phyloP scores from a whole-genome alignment of 1,139 yeast species.

The Yamadazyma songkhlaensis region DNA sequence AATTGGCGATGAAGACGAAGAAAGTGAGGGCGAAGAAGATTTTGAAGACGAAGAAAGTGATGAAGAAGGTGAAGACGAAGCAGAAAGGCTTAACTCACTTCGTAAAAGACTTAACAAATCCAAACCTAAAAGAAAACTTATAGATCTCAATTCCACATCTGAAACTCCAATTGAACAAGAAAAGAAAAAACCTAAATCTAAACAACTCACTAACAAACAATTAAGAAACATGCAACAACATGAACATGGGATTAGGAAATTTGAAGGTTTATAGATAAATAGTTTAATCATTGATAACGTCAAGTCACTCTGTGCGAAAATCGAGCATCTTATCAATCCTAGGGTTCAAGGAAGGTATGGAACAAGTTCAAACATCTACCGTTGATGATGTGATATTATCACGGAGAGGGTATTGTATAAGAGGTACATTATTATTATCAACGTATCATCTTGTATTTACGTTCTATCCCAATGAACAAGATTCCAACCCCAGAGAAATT shows the following conservation, averaged over 20 bases:
- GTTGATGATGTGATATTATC: constrained; percentile 68
- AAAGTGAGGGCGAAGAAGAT: constrained; percentile 14
- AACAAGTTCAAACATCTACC: constrained; percentile 26
- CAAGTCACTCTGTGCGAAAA: neutral
- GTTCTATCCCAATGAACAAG: constrained; percentile 26
- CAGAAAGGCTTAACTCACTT: neutral
- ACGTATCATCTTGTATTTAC: constrained; percentile 84
- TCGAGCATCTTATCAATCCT: neutral
- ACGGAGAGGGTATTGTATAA: constrained; percentile 62
- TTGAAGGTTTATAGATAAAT: constrained; percentile 52
- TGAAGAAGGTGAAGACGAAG: constrained; percentile 7
- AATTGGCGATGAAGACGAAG: constrained; percentile 9
- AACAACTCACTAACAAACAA: constrained; percentile 44
- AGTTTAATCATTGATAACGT: neutral
- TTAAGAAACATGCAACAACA: constrained; percentile 48
- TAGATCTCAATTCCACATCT: constrained; percentile 19
- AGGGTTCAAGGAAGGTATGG: too few species aligned
- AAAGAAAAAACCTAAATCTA: constrained; percentile 28
- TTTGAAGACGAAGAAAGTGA: constrained; percentile 18
- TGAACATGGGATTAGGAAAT: constrained; percentile 65
- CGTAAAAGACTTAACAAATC: constrained; percentile 15
- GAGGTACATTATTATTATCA: constrained; percentile 75
- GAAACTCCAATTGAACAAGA: constrained; percentile 11
- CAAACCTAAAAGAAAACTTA: constrained; percentile 15
- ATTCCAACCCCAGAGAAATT: constrained; percentile 51